Evolutionary conservation across 371 early-diverging fungal species (phyloP).

Genomic region (Dichotomocladium elegans): DNA sequence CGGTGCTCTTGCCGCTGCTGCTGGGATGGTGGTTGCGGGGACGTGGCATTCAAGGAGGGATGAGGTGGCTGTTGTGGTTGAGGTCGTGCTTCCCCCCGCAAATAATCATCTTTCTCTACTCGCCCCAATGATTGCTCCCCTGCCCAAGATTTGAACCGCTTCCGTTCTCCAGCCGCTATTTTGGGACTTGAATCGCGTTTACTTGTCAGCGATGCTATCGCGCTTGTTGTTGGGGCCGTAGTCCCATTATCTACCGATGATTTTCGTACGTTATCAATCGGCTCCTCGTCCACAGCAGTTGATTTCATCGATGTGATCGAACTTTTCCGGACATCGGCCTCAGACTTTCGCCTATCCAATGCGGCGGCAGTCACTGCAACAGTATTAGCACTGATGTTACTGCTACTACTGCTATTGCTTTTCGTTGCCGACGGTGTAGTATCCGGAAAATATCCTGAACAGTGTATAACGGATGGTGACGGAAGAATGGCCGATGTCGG

Average conservation of each 20-base stretch:
- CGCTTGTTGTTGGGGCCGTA: neutral
- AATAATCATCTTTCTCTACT: neutral
- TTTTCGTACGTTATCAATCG: neutral
- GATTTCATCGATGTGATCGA: neutral
- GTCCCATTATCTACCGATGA: neutral
- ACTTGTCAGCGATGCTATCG: neutral
- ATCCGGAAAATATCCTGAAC: slow-evolving; percentile 10
- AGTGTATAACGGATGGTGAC: slow-evolving; percentile 11
- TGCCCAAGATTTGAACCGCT: slow-evolving; percentile 14
- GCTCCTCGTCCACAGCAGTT: too few relatives aligned
- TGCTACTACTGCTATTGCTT: too few relatives aligned
- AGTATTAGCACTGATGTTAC: too few relatives aligned
- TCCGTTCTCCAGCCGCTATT: slow-evolving; percentile 6
- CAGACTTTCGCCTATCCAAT: slow-evolving; percentile 11
- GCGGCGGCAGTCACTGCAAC: too few relatives aligned
- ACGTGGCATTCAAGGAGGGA: too few relatives aligned
- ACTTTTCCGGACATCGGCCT: slow-evolving; percentile 5
- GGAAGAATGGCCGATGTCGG: slow-evolving; percentile 16
- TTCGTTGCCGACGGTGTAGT: neutral
- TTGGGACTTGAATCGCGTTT: slow-evolving; percentile 9
- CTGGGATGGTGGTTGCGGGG: neutral
- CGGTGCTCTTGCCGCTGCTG: neutral
- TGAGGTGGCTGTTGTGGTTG: neutral
- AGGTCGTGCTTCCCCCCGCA: neutral
- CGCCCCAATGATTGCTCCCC: slow-evolving; percentile 5